Conservation (phyloP, 768 basidiomycete genomes). For the Leucosporidium yakuticum region DNA sequence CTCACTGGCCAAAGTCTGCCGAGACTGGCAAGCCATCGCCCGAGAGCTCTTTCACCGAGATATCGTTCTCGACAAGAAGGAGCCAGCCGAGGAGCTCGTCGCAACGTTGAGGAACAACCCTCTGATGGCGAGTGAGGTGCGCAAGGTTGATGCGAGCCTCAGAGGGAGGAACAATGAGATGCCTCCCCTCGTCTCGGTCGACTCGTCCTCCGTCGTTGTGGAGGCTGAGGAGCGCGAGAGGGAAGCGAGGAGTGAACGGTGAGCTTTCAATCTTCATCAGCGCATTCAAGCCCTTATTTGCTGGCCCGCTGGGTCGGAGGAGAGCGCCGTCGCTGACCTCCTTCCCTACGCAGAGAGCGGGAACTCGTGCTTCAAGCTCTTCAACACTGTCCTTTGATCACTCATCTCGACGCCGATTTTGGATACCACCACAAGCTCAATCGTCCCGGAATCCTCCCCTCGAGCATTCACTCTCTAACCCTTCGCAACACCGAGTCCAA, state of each 20-base stretch:
- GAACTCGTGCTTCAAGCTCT: neutral
- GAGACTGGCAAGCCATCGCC: no score
- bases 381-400: neutral
- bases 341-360: neutral
- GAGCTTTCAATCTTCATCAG: neutral
- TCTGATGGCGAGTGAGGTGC: neutral
- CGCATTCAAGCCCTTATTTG: no score
- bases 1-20: no score
- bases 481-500: conserved; percentile 15
- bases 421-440: conserved; percentile 18
- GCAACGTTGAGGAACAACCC: neutral
- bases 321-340: neutral
- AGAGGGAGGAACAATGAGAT: neutral
- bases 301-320: no score
- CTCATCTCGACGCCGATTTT: conserved; percentile 22
- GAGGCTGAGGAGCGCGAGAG: neutral
- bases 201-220: neutral
- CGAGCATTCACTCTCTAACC: conserved; percentile 15
- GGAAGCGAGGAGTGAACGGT: neutral
- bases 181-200: conserved; percentile 4
- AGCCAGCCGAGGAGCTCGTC: conserved; percentile 6
- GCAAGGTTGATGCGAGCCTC: neutral
- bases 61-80: neutral
- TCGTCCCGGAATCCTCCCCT: neutral
- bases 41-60: no score